Evolutionary conservation across 441 rosid genomes (phyloP).

Genomic region (Viola pubescens): DNA sequence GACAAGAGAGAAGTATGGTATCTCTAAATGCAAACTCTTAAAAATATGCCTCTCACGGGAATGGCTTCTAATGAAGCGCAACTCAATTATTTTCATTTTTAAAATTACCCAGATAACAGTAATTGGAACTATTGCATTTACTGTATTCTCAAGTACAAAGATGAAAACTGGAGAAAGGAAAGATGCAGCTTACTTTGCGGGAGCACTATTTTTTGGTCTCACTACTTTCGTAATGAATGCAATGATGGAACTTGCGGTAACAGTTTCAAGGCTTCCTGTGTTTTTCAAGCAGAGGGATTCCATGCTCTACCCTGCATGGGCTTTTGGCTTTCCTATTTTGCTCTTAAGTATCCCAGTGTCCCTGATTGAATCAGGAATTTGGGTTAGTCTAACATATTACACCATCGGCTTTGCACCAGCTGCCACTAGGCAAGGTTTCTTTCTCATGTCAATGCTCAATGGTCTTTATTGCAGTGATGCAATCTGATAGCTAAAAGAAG

Average conservation of each 20-base stretch:
- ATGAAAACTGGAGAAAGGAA: conserved; percentile 31
- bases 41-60: conserved; percentile 63
- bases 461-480: neutral
- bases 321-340: conserved; percentile 53
- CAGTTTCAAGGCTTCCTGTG: conserved; percentile 52
- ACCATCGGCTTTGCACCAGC: conserved; percentile 65
- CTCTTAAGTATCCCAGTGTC: conserved; percentile 58
- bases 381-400: conserved; percentile 59
- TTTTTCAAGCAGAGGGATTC: conserved; percentile 65
- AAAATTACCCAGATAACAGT: conserved; percentile 47
- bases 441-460: neutral
- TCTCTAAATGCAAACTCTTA: conserved; percentile 51
- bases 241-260: conserved; percentile 53
- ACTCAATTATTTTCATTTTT: conserved; percentile 47
- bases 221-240: conserved; percentile 59
- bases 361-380: conserved; percentile 47
- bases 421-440: conserved; percentile 37
- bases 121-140: conserved; percentile 42
- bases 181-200: conserved; percentile 39
- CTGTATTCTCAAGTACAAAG: conserved; percentile 43
- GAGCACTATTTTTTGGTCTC: conserved; percentile 60
- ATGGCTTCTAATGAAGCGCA: conserved; percentile 58
- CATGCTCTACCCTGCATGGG: conserved; percentile 62
- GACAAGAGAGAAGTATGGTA: conserved; percentile 50
- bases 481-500: conserved; percentile 27